A percentile compares a stretch with the other conserved stretches of the same genome.
phyloP scores from a whole-genome alignment of 352 stramenopile genomes.

The Phytopythium ostracodes region DNA sequence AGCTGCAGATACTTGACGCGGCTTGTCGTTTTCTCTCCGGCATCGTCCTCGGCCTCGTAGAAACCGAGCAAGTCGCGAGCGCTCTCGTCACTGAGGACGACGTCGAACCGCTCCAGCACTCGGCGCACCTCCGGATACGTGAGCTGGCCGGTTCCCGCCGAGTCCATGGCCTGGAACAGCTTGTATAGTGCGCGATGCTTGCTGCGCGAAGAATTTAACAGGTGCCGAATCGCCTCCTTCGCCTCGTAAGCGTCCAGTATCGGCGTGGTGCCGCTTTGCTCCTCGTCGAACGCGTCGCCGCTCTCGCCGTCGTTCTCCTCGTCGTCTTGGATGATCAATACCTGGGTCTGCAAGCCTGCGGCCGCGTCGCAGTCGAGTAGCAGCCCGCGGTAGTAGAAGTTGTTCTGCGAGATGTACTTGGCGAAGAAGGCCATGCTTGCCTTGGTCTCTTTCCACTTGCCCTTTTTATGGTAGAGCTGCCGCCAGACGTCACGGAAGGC shows the following conservation, averaged over 20 bases:
- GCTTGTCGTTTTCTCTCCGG: slow-evolving; percentile 30
- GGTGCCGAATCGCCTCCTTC: slow-evolving; percentile 41
- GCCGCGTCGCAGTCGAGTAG: slow-evolving; percentile 60
- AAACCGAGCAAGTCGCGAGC: slow-evolving; percentile 33
- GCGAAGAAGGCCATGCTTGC: slow-evolving; percentile 33
- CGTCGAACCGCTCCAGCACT: slow-evolving; percentile 50
- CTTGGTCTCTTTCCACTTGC: slow-evolving; percentile 32
- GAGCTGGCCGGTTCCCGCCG: slow-evolving; percentile 43
- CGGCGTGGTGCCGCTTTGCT: not conserved
- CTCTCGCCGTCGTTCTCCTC: slow-evolving; percentile 19
- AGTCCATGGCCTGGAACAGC: slow-evolving; percentile 54
- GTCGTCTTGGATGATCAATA: slow-evolving; percentile 59
- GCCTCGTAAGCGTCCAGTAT: slow-evolving; percentile 42
- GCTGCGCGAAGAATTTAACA: slow-evolving; percentile 36
- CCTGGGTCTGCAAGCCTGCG: slow-evolving; percentile 41
- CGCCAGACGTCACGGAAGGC: slow-evolving; percentile 35
- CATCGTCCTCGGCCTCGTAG: slow-evolving; percentile 58
- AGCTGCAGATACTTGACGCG: slow-evolving; percentile 62
- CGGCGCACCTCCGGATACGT: slow-evolving; percentile 57
- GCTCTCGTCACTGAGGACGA: slow-evolving; percentile 33
- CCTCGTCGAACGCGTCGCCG: slow-evolving; percentile 15
- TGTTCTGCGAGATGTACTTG: slow-evolving; percentile 44
- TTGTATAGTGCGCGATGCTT: slow-evolving; percentile 59
- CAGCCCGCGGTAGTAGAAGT: slow-evolving; percentile 71
- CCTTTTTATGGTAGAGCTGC: slow-evolving; percentile 15